Conservation (phyloP, 2,329 filamentous ascomycete species). For the Venturia nashicola region DNA sequence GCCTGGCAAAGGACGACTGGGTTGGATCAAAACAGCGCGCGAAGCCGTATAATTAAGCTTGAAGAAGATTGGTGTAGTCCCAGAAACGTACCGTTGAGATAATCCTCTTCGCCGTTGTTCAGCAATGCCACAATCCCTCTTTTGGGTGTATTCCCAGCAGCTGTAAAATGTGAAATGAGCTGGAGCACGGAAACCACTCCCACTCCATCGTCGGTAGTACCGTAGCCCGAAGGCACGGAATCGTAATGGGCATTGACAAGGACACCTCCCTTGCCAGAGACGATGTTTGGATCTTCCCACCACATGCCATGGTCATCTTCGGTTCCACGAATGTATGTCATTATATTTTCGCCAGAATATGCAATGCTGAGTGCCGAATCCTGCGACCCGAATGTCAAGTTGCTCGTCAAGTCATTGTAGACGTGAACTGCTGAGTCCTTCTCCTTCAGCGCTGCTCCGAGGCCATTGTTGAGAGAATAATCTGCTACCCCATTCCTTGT, state of each 20-base stretch:
- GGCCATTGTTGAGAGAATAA: not conserved
- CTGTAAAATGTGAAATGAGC: slow-evolving; percentile 75
- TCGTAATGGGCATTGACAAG: slow-evolving; percentile 94
- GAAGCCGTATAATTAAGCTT: not conserved
- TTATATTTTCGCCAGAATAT: slow-evolving; percentile 85
- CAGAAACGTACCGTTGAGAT: slow-evolving; percentile 54
- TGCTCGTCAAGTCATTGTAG: slow-evolving; percentile 69
- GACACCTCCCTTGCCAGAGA: slow-evolving; percentile 52
- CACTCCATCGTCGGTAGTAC: slow-evolving; percentile 88
- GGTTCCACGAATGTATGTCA: slow-evolving; percentile 78
- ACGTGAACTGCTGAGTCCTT: slow-evolving; percentile 39
- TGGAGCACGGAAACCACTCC: slow-evolving; percentile 80
- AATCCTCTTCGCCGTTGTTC: slow-evolving; percentile 96
- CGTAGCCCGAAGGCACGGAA: slow-evolving; percentile 81
- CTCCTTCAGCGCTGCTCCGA: not conserved
- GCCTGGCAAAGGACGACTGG: not conserved
- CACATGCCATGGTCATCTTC: slow-evolving; percentile 62
- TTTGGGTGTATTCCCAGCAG: slow-evolving; percentile 56
- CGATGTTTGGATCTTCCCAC: slow-evolving; percentile 46
- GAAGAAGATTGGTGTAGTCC: not conserved
- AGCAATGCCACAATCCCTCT: slow-evolving; percentile 73
- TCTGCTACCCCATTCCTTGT: slow-evolving; percentile 32
- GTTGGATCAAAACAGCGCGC: not conserved
- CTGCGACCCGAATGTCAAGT: slow-evolving; percentile 55
- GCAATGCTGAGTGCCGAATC: slow-evolving; percentile 47